phyloP scores from a whole-genome alignment of 2,329 filamentous ascomycete species.

The Elsinoe batatas region DNA sequence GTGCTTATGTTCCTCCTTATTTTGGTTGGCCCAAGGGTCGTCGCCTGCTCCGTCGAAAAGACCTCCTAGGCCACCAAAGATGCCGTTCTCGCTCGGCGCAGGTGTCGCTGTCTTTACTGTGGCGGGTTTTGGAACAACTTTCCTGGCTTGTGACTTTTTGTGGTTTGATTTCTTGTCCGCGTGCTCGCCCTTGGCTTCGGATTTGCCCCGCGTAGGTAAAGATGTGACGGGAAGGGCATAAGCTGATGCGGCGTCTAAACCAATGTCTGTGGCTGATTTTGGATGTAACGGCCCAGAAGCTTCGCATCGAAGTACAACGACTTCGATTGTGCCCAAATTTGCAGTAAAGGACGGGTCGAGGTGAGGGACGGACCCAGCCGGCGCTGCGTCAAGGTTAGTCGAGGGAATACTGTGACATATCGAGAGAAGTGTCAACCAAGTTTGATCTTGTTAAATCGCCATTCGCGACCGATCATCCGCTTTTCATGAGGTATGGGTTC shows the following conservation, averaged over 20 bases:
- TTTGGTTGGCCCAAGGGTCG: background rate
- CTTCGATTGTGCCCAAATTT: conserved; percentile 39
- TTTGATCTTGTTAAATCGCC: conserved; percentile 43
- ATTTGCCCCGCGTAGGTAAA: no score
- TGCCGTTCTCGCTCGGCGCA: background rate
- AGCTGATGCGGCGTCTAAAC: background rate
- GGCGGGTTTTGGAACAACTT: background rate
- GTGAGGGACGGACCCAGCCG: conserved; percentile 29
- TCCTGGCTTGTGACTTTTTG: background rate
- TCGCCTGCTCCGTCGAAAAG: conserved; percentile 28
- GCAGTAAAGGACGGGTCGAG: conserved; percentile 26
- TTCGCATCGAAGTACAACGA: conserved; percentile 37
- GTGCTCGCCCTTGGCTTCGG: background rate
- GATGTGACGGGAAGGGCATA: no score
- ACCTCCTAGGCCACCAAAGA: conserved; percentile 21
- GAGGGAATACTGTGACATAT: background rate
- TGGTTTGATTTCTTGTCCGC: background rate
- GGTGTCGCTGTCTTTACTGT: conserved; percentile 3
- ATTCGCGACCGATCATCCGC: conserved; percentile 41
- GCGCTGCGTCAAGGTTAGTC: conserved; percentile 23
- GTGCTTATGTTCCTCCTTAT: background rate
- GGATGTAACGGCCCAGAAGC: conserved; percentile 14
- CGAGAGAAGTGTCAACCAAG: conserved; percentile 30
- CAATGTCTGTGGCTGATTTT: conserved; percentile 12
- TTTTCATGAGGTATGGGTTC: conserved; percentile 35